Base-by-base conservation (phyloP, 2,329 filamentous ascomycete genomes). In the Geoglossum cookeanum region DNA sequence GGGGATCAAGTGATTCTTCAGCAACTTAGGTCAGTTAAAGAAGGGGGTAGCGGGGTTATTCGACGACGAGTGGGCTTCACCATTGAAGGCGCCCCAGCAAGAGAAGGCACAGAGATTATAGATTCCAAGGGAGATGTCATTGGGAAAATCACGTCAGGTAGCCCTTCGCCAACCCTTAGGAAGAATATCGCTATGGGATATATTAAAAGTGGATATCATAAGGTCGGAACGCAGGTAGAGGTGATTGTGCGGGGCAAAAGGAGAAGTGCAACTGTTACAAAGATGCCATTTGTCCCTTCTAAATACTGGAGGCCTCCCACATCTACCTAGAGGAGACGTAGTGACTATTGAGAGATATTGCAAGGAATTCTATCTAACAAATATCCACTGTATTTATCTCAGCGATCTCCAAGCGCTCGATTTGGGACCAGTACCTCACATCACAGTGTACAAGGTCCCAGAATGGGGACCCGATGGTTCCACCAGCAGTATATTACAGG, bases 161-260 rank as follows among this genome's bases (percentile, higher is more conserved):
- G 88, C 62, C 92, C 92, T 0, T 90, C 85, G 66, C 92, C 92
- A 1, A 87, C 84, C 0, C 73, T 96, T 53, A 83, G 83, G 61
- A 85, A 85, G 74, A 96, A 97, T 69, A 91, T 98, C 61, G 89
- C 91, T 58, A 98, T 98, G 92, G 92, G 84, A 0, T 95, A 95
- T 67, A 76, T 96, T 66, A 80, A 81, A 70, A 81, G 86, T 61
- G 87, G 87, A 0, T 72, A 83, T 67, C 87, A 94, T 69, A 94
- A 94, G 77, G 76, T 79, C 35, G 89, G 88, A 9, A 94, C 88
- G 0, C 83, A 91, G 71, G 73, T 95, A 5, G 78, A 82, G 17
- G 82, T 95, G 3, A 69, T 87, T 44, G 83, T 95, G 1, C 75
- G 90, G 56, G 89, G 88, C 22, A 86, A 83, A 72, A 75, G 78